Evolutionary conservation across 495 filamentous ascomycete genomes (phyloP).

Genomic region (Penicillium bovifimosum): DNA sequence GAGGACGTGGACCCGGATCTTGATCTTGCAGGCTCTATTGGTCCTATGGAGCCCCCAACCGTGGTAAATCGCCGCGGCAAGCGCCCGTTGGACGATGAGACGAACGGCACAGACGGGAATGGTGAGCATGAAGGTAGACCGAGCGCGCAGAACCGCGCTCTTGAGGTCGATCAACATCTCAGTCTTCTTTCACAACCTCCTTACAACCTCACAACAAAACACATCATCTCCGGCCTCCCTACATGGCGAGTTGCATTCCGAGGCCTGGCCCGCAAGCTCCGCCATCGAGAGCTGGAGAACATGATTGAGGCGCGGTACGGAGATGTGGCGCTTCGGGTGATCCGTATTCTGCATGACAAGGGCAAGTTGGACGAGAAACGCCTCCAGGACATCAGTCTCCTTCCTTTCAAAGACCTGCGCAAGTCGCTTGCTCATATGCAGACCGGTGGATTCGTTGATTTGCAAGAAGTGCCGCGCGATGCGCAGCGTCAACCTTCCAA

Average conservation of each 20-base stretch:
- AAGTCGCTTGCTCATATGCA: conserved; percentile 77
- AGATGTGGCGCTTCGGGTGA: conserved; percentile 66
- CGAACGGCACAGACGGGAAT: conserved; percentile 34
- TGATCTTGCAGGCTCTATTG: conserved; percentile 37
- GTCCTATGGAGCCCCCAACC: conserved; percentile 26
- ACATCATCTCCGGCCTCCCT: conserved; percentile 45
- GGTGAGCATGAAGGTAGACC: conserved; percentile 19
- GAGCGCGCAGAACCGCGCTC: conserved; percentile 35
- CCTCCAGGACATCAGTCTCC: conserved; percentile 64
- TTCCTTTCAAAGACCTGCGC: conserved; percentile 75
- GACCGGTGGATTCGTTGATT: conserved; percentile 71
- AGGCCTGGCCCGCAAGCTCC: conserved; percentile 59
- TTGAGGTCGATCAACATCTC: conserved; percentile 71
- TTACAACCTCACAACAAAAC: conserved; percentile 54
- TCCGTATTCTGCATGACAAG: conserved; percentile 74
- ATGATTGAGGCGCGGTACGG: conserved; percentile 72
- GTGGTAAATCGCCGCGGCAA: conserved; percentile 28
- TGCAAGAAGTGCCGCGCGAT: conserved; percentile 90
- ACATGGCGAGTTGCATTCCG: conserved; percentile 79
- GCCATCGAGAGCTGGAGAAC: conserved; percentile 68
- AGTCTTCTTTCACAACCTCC: conserved; percentile 66
- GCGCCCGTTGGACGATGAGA: conserved; percentile 24
- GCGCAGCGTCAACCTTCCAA: conserved; percentile 66
- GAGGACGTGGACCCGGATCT: conserved; percentile 37
- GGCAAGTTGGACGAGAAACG: conserved; percentile 91